phyloP scores from a whole-genome alignment of 805 yeast species.

The Saturnispora serradocipensis region DNA sequence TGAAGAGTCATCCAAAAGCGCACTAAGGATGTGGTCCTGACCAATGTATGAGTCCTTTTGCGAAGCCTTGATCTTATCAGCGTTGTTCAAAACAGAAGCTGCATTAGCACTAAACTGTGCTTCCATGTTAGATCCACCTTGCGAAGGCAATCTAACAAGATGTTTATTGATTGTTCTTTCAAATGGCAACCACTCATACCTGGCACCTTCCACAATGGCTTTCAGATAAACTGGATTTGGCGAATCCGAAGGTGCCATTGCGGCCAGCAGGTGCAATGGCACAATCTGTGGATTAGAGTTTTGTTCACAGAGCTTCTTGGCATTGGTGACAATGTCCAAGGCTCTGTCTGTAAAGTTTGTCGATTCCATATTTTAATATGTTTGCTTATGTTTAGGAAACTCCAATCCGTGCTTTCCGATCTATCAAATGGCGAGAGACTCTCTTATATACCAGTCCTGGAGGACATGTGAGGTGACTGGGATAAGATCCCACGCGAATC shows the following conservation, averaged over 20 bases:
- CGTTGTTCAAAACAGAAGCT: conserved; percentile 63
- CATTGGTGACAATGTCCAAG: conserved; percentile 65
- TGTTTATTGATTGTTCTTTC: conserved; percentile 74
- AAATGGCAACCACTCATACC: conserved; percentile 77
- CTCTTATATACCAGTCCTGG: neutral
- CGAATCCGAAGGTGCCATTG: conserved; percentile 64
- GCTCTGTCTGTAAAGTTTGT: conserved; percentile 93
- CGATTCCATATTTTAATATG: conserved; percentile 38
- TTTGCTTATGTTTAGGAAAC: neutral
- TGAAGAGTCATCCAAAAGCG: conserved; percentile 70
- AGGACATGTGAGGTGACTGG: neutral
- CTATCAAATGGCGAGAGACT: neutral
- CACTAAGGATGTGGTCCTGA: conserved; percentile 86
- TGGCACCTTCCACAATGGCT: conserved; percentile 73
- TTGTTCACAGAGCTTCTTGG: conserved; percentile 75
- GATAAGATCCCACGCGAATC: neutral
- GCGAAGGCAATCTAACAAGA: conserved; percentile 78
- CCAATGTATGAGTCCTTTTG: conserved; percentile 91
- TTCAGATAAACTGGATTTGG: conserved; percentile 55
- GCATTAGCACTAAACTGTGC: conserved; percentile 68
- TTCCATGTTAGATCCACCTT: conserved; percentile 81
- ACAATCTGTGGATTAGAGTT: conserved; percentile 73
- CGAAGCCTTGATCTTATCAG: conserved; percentile 68
- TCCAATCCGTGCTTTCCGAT: neutral
- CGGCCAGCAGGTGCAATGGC: conserved; percentile 89